Evolutionary conservation across 208 protist species (phyloP).

Genomic region (Wallacemonas sp.): DNA sequence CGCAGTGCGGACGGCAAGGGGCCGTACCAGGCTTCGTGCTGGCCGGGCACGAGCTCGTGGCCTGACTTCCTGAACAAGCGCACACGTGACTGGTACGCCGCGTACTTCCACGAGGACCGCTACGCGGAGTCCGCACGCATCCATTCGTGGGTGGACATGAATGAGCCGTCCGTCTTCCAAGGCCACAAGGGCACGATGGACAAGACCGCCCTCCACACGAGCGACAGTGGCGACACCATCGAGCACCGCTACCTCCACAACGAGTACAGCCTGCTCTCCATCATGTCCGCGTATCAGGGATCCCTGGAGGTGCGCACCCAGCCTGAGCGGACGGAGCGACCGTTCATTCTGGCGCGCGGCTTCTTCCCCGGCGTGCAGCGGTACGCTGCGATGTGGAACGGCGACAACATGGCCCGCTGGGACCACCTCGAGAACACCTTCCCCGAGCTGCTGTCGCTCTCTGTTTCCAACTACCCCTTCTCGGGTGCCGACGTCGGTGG

Average conservation of each 20-base stretch:
- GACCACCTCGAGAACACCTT: constrained; percentile 93
- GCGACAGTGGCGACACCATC: constrained; percentile 54
- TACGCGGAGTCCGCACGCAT: constrained; percentile 91
- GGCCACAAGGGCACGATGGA: constrained; percentile 95
- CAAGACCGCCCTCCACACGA: constrained; percentile 89
- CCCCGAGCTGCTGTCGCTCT: constrained; percentile 96
- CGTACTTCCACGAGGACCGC: constrained; percentile 85
- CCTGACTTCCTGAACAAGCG: constrained; percentile 93
- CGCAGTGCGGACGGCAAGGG: constrained; percentile 59
- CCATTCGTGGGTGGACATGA: constrained; percentile 99
- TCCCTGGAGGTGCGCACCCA: constrained; percentile 60
- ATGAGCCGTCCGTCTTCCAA: constrained; percentile 98
- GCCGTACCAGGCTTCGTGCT: constrained; percentile 96
- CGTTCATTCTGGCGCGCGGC: constrained; percentile 98
- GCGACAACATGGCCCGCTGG: constrained; percentile 98
- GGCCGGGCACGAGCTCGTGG: constrained; percentile 95
- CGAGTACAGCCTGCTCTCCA: constrained; percentile 94
- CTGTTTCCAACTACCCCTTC: constrained; percentile 96
- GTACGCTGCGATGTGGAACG: constrained; percentile 97
- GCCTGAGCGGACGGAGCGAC: constrained; percentile 58
- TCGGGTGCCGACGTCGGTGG: constrained; percentile 97
- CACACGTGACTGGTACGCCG: constrained; percentile 94
- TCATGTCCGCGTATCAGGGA: constrained; percentile 91
- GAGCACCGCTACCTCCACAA: constrained; percentile 98
- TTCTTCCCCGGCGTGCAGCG: constrained; percentile 98